Base-by-base conservation (phyloP, 345 rosid species). In the Pistacia integerrima region DNA sequence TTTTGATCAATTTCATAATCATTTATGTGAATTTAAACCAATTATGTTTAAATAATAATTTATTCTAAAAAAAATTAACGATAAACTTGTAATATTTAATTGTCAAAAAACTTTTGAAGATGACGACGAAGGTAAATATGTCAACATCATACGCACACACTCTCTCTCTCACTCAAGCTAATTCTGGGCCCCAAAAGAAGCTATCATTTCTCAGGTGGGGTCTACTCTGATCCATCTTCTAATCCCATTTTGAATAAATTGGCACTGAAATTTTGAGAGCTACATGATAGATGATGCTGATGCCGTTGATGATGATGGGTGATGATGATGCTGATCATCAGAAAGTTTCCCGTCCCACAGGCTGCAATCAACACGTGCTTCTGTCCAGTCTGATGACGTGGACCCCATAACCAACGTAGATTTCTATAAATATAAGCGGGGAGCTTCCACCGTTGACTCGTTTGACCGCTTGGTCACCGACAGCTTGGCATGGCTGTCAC, bases 301-400 rank as follows among this genome's bases (percentile, higher is more conserved):
- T n/a, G 82, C 52, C 56, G 57, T 22, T 0, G 33, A 10, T 4
- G 60, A 75, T 65, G 68, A 70, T 35, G 78, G 64, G 57, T 17
- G 69, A 60, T 17, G 69, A 60, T 28, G 78, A 59, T 11, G 78
- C 57, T n/a, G 78, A 54, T 30, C 55, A 54, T 64, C 68, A 52
- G 66, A 62, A 58, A 41, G 56, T 3, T 13, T 25, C 0, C 73
- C 85, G 78, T 44, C 88, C 87, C 73, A 63, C 70, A 8, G 57
- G 74, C 83, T 82, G 74, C 78, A 54, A 77, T 81, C 76, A 78
- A 77, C 91, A 90, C 89, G 92, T 90, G 92, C 84, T 76, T 65
- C 41, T 89, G 91, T 89, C 85, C 80, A 55, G 46, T 63, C 35
- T 79, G 36, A 58, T 83, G 84, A 87, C 88, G 89, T 81, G 87